Evolutionary conservation across 2,329 filamentous ascomycete species (phyloP).

Genomic region (Aspergillus eucalypticola): DNA sequence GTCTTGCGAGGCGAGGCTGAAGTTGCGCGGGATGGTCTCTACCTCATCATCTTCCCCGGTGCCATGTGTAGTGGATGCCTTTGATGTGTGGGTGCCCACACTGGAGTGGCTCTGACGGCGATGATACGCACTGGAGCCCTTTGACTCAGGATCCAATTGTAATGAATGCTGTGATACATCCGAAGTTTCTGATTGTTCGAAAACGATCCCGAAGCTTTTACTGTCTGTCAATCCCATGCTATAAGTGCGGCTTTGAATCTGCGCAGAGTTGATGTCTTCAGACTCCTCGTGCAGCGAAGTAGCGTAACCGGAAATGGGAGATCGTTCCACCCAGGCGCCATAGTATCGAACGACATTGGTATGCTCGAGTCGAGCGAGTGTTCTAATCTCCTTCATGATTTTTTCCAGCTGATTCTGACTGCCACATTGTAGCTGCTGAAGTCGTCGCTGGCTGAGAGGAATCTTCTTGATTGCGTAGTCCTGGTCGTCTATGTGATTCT

Average conservation of each 20-base stretch:
- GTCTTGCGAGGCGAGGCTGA: conserved; percentile 32
- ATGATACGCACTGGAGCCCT: background rate
- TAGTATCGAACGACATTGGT: conserved; percentile 68
- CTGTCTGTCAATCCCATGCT: conserved; percentile 25
- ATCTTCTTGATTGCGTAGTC: conserved; percentile 69
- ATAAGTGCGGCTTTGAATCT: conserved; percentile 17
- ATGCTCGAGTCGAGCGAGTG: conserved; percentile 63
- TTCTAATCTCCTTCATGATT: conserved; percentile 62
- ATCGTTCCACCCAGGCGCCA: conserved; percentile 63
- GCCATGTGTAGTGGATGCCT: conserved; percentile 40
- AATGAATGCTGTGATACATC: background rate
- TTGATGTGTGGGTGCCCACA: conserved; percentile 43
- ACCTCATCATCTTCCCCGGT: conserved; percentile 51
- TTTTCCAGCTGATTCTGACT: conserved; percentile 57
- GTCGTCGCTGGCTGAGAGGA: conserved; percentile 53
- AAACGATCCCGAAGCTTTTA: conserved; percentile 42
- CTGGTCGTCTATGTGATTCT: conserved; percentile 61
- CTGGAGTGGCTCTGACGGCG: conserved; percentile 34
- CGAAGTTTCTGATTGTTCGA: conserved; percentile 40
- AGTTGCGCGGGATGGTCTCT: conserved; percentile 51
- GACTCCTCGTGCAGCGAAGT: conserved; percentile 9
- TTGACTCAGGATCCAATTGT: background rate
- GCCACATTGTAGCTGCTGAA: conserved; percentile 54
- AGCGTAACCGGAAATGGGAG: conserved; percentile 26
- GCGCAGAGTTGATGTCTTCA: conserved; percentile 16